phyloP scores from a whole-genome alignment of 2,329 filamentous ascomycete species.

The Byssochlamys sp. region DNA sequence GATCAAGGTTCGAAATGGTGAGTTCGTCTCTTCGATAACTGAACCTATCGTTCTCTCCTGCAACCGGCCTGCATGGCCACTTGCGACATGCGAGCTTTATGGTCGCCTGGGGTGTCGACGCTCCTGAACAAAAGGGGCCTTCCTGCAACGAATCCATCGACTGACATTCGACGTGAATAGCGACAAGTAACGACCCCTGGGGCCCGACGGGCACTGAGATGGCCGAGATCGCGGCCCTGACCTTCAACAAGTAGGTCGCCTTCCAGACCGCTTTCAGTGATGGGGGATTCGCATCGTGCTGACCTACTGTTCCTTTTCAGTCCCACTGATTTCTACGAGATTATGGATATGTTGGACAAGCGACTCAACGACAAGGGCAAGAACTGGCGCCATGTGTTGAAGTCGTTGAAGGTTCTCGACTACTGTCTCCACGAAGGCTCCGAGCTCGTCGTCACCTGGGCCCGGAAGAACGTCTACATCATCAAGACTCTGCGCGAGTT shows the following conservation, averaged over 20 bases:
- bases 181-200: conserved; percentile 98
- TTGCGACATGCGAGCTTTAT: conserved; percentile 3
- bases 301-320: conserved; percentile 38
- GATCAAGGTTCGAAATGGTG: conserved; percentile 97
- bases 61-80: not conserved
- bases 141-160: not conserved
- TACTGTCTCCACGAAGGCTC: conserved; percentile 97
- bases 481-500: conserved; percentile 98
- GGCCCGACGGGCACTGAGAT: conserved; percentile 95
- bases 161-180: conserved; percentile 39
- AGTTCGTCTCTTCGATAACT: conserved; percentile 22
- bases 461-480: conserved; percentile 94
- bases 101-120: conserved; percentile 12
- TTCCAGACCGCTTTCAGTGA: not conserved
- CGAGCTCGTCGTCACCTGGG: conserved; percentile 93
- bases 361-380: conserved; percentile 97
- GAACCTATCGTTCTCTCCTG: not conserved
- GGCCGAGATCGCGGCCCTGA: conserved; percentile 96
- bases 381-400: conserved; percentile 97
- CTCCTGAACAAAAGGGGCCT: not conserved
- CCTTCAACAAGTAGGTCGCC: conserved; percentile 77
- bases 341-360: conserved; percentile 99
- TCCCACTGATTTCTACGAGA: conserved; percentile 95
- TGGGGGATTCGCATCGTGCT: not conserved
- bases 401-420: conserved; percentile 93